phyloP scores from a whole-genome alignment of 805 yeast genomes.

The Isabelozyma rhagii region DNA sequence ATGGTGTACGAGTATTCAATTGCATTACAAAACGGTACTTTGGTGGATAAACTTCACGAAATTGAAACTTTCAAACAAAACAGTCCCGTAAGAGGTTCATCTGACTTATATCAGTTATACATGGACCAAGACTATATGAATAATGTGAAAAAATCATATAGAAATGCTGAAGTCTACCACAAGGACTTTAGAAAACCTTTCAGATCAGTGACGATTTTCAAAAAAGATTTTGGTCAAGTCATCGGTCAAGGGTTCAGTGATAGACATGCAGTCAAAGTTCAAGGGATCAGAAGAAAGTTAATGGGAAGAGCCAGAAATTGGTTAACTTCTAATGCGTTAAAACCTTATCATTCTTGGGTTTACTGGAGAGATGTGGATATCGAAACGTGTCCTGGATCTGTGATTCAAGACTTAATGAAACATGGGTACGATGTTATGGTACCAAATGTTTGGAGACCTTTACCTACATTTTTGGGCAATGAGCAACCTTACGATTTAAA shows the following conservation, averaged over 20 bases:
- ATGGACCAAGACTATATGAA: conserved; percentile 65
- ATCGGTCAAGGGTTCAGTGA: conserved; percentile 85
- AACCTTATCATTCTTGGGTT: conserved; percentile 87
- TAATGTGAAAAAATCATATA: conserved; percentile 55
- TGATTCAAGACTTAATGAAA: conserved; percentile 71
- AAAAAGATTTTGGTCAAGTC: conserved; percentile 78
- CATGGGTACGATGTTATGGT: conserved; percentile 67
- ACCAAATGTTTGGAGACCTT: conserved; percentile 95
- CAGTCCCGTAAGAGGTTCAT: conserved; percentile 47
- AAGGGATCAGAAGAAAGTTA: conserved; percentile 76
- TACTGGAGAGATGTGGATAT: conserved; percentile 89
- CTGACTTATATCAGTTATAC: conserved; percentile 63
- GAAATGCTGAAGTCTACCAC: conserved; percentile 58
- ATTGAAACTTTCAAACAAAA: conserved; percentile 33
- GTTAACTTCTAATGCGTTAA: conserved; percentile 69
- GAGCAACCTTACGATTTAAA: conserved; percentile 96
- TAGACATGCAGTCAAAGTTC: conserved; percentile 81
- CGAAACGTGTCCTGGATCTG: conserved; percentile 76
- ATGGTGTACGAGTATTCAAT: conserved; percentile 62
- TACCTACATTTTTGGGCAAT: conserved; percentile 84
- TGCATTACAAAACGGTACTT: conserved; percentile 68
- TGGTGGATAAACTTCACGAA: conserved; percentile 45
- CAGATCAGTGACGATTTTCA: conserved; percentile 74
- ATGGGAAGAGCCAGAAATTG: conserved; percentile 89
- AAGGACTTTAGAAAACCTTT: conserved; percentile 63